Evolutionary conservation across 495 filamentous ascomycete species (phyloP), one percentile per base, ranked within the genome.

Genomic region (Lasiosphaeria miniovina): DNA sequence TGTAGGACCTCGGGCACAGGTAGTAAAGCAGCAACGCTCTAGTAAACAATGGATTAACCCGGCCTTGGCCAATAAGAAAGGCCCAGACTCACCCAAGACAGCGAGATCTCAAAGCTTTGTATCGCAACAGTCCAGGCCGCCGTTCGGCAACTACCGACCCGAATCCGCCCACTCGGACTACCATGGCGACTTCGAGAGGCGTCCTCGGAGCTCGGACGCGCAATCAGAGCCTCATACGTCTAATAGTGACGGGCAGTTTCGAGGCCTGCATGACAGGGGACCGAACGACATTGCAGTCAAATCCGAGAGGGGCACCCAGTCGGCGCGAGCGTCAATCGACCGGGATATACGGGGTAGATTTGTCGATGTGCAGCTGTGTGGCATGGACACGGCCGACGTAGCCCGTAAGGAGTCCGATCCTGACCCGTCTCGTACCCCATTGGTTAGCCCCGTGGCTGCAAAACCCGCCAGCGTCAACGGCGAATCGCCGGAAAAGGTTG

Each of bases 31-130:
- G 48, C 53, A 74, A 15, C 74, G 74, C 8, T 76, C 75, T 3
- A 85, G 80, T 59, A 86, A 86, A 55, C 83, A 82, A 65, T 88
- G 85, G 85, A 79, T 84, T 56, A 86, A 84, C 52, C 80, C 84
- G 5, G 73, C 76, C 11, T 67, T 79, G 4, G 69, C 70, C 12
- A 64, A 58, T 0, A 74, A 77, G 64, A 77, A 80, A 36, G 64
- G 69, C 3, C 76, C 75, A 4, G 77, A 80, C 15, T 78, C 75
- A 5, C 77, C 79, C 8, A 79, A 79, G 53, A 46, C 71, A 8
- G 68, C 66, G 6, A 68, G 78, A 50, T 74, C 76, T 1, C 73
- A 75, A 54, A 80, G 74, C 43, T 75, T 75, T 60, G 77, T 56
- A 49, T 71, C 74, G 46, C 74, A 61, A 58, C 75, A 60, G 49